phyloP scores from a whole-genome alignment of 495 filamentous ascomycete species.

The Lophium mytilinum region DNA sequence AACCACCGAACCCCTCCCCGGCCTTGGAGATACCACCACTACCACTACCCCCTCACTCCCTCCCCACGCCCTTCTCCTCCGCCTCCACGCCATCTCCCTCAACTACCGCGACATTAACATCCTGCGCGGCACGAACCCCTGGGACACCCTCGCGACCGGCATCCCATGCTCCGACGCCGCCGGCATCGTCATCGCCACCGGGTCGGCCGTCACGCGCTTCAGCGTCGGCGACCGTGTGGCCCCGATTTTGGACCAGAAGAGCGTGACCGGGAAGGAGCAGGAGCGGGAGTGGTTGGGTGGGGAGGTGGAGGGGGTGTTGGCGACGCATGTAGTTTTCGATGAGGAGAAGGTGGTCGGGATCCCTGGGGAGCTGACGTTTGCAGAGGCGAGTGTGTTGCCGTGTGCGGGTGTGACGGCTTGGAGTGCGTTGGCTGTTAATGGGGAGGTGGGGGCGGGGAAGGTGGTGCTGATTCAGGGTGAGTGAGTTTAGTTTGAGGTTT shows the following conservation, averaged over 20 bases:
- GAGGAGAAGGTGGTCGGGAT: constrained; percentile 27
- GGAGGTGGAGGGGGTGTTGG: constrained; percentile 36
- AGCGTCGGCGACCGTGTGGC: constrained; percentile 30
- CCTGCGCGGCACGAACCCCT: constrained; percentile 34
- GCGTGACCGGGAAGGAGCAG: constrained; percentile 25
- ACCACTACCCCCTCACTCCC: constrained; percentile 18
- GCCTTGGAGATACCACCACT: too few species aligned
- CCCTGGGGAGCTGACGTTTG: constrained; percentile 31
- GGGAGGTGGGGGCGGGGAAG: constrained; percentile 29
- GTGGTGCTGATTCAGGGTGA: constrained; percentile 38
- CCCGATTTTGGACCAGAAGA: constrained; percentile 26
- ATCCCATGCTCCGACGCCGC: constrained; percentile 36
- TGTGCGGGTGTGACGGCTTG: constrained; percentile 40
- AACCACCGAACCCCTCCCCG: too few species aligned
- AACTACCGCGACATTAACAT: constrained; percentile 43
- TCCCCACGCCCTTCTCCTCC: constrained; percentile 35
- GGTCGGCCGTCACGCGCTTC: constrained; percentile 27
- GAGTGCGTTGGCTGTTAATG: constrained; percentile 25
- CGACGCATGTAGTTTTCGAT: constrained; percentile 33
- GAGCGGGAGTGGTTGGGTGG: constrained; percentile 31
- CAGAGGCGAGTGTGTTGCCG: constrained; percentile 29
- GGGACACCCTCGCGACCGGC: constrained; percentile 31
- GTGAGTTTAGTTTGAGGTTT: too few species aligned
- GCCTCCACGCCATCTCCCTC: constrained; percentile 37
- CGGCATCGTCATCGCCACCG: constrained; percentile 34